Conservation (phyloP, 106 monocot species). For the Posidonia australis region DNA sequence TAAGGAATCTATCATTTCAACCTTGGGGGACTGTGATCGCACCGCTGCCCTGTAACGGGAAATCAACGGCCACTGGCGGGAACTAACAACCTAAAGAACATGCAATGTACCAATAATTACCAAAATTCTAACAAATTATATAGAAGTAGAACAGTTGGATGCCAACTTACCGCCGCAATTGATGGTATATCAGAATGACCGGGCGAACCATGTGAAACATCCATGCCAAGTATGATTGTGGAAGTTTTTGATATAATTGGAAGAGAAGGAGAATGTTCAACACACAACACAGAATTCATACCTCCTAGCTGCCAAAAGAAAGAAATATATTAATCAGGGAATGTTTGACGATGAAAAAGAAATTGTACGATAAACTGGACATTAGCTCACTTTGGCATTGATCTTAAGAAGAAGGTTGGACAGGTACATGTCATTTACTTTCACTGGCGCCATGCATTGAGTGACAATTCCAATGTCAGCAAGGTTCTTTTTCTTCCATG, state of each 20-base stretch:
- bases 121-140: neutral
- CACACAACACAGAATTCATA: conserved; percentile 56
- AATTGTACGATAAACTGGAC: neutral
- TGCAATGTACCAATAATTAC: neutral
- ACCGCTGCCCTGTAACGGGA: conserved; percentile 79
- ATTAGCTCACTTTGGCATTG: conserved; percentile 59
- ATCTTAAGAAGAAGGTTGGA: conserved; percentile 87
- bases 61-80: conserved; percentile 75
- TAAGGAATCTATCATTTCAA: conserved; percentile 91
- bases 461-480: conserved; percentile 79
- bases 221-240: conserved; percentile 33
- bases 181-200: conserved; percentile 56
- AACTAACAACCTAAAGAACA: conserved; percentile 69
- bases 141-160: too few species aligned
- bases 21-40: conserved; percentile 63
- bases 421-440: conserved; percentile 80
- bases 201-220: conserved; percentile 52
- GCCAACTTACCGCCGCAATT: conserved; percentile 48
- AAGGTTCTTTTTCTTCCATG: conserved; percentile 83
- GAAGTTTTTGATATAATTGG: conserved; percentile 12
- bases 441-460: conserved; percentile 66
- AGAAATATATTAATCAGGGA: neutral
- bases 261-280: conserved; percentile 33
- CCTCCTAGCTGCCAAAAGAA: conserved; percentile 58
- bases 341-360: neutral